A percentile compares a stretch with the other conserved stretches of the same genome.
Evolutionary conservation across 805 yeast species (phyloP).

Genomic region (Myxozyma sirexii): DNA sequence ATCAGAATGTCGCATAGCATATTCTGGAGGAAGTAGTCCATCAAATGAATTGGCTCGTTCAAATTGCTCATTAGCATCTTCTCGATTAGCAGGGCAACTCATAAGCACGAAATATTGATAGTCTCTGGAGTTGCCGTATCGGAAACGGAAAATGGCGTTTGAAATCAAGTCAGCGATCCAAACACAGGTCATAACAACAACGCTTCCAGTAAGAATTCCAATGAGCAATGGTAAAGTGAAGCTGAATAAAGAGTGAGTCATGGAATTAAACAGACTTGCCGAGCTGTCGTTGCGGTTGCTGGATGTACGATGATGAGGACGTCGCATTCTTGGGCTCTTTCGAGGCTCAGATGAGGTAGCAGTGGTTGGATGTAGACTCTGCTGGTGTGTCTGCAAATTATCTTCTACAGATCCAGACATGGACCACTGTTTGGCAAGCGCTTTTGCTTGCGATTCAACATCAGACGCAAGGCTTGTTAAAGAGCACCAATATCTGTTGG

Average conservation of each 20-base stretch:
- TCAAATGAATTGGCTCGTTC: background rate
- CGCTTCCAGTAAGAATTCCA: constrained; percentile 27
- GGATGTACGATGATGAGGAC: constrained; percentile 1
- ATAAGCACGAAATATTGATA: constrained; percentile 30
- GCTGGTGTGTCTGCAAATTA: too few species aligned
- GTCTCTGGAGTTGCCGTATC: background rate
- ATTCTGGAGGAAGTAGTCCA: background rate
- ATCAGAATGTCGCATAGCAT: background rate
- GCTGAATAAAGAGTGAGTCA: constrained; percentile 15
- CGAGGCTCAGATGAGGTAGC: too few species aligned
- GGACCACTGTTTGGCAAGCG: background rate
- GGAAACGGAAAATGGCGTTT: background rate
- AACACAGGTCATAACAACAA: constrained; percentile 25
- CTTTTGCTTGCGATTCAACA: background rate
- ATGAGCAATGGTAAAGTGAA: constrained; percentile 27
- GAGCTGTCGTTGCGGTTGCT: constrained; percentile 21
- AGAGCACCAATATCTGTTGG: constrained; percentile 5
- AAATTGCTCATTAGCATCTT: background rate
- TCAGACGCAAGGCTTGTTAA: background rate
- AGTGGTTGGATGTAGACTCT: too few species aligned
- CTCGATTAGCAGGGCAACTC: background rate
- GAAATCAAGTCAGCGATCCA: constrained; percentile 19
- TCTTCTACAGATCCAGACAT: background rate
- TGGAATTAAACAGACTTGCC: constrained; percentile 16
- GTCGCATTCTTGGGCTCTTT: background rate